Evolutionary conservation across 305 asterid genomes (phyloP).

Genomic region (Petunia hybrid): DNA sequence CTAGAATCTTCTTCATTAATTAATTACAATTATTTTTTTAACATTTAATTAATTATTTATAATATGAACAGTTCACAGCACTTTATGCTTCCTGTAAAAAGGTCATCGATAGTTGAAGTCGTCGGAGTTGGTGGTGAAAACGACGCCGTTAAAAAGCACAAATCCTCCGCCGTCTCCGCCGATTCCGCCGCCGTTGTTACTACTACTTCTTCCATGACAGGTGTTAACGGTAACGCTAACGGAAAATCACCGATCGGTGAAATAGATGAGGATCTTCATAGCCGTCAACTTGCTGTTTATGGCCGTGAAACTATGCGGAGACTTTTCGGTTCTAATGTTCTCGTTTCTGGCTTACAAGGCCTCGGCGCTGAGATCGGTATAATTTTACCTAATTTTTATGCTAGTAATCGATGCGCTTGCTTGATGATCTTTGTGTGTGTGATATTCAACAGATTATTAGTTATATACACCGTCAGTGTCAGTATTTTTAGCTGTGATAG

Average conservation of each 20-base stretch:
- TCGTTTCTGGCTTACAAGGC: slow-evolving; percentile 67
- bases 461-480: too few species aligned
- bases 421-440: too few species aligned
- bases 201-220: slow-evolving; percentile 31
- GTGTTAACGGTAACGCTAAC: slow-evolving; percentile 30
- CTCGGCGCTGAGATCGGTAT: slow-evolving; percentile 72
- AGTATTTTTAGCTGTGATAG: too few species aligned
- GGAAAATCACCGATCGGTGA: slow-evolving; percentile 49
- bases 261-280: slow-evolving; percentile 75
- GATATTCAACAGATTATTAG: too few species aligned
- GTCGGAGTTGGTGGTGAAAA: slow-evolving; percentile 39
- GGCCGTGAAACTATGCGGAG: slow-evolving; percentile 82
- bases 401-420: not conserved
- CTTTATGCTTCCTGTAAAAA: slow-evolving; percentile 71
- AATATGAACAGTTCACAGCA: slow-evolving; percentile 60
- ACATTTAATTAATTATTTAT: slow-evolving; percentile 6
- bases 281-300: slow-evolving; percentile 75
- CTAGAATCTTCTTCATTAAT: slow-evolving; percentile 21
- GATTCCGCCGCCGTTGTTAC: slow-evolving; percentile 36
- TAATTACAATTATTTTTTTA: not conserved
- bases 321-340: slow-evolving; percentile 60
- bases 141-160: slow-evolving; percentile 46
- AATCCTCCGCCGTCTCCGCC: slow-evolving; percentile 33
- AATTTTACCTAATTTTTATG: not conserved
- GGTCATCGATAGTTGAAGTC: slow-evolving; percentile 46